Percentiles rank a stretch among this genome's conserved stretches.
Evolutionary conservation across 305 asterid species (phyloP).

Genomic region (Salvia sclarea): DNA sequence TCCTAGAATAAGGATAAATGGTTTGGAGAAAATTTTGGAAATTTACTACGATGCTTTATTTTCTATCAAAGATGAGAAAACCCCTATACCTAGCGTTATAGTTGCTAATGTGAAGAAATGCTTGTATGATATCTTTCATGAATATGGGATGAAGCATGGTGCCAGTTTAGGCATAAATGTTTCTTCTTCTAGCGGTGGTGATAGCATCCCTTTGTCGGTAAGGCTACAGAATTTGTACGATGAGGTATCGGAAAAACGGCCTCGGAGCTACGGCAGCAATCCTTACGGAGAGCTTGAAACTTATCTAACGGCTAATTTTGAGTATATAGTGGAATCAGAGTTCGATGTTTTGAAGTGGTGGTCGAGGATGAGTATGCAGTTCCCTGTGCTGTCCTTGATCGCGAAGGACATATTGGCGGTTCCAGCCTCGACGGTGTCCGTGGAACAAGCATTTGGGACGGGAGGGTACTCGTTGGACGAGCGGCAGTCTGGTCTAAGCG

Average conservation of each 20-base stretch:
- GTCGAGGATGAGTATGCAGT: slow-evolving; percentile 5
- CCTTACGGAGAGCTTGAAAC: neutral
- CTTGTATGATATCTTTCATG: neutral
- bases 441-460: neutral
- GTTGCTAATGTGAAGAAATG: neutral
- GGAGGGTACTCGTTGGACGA: neutral
- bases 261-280: neutral
- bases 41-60: slow-evolving; percentile 10
- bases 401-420: neutral
- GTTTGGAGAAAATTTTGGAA: neutral
- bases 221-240: neutral
- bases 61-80: neutral
- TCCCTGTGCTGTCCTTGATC: neutral
- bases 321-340: neutral
- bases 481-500: neutral
- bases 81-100: neutral
- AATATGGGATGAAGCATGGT: neutral
- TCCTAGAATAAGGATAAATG: slow-evolving; percentile 6
- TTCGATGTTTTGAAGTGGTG: slow-evolving; percentile 11
- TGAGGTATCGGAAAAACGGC: neutral
- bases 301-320: neutral
- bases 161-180: neutral
- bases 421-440: neutral
- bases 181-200: neutral
- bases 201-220: neutral